Evolutionary conservation across 139 green algal genomes (phyloP), one percentile per base, ranked within the genome.

Genomic region (Auxenochlorella pyrenoidosa): DNA sequence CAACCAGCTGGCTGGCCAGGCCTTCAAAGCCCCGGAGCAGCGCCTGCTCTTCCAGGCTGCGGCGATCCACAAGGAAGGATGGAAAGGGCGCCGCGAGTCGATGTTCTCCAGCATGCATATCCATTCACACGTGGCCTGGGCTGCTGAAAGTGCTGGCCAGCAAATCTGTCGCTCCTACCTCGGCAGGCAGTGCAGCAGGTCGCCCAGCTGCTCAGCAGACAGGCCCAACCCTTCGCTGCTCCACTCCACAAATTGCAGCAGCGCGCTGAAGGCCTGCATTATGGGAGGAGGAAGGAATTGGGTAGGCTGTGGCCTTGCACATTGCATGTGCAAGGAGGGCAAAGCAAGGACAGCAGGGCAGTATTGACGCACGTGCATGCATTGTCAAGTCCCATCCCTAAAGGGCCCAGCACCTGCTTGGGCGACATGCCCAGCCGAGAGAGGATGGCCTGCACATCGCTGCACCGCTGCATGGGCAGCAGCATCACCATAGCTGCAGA

Each of bases 361-460:
- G 28, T 13, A 18, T 34, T 71, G 63, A 36, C 28, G 8, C 28
- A 28, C 26, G n/a, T 76, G 4, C 34, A 43, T 47, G n/a, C 21
- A 32, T 30, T 71, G 63, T 22, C 26, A 34, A 36, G 28, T 36
- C 26, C 30, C 63, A 34, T 24, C 5, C 26, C 63, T 36, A 16
- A 71, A 36, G 63, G 6, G 10, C 47, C n/a, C n/a, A 76, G 70
- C 15, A 88, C 81, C 81, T 89, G 65, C 68, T 82, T 40, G n/a
- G 89, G 71, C 6, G 83, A 38, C 84, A 93, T 75, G 86, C 91
- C 86, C 44, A 94, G 80, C 76, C 81, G 65, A 2, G 60, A 34
- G 70, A 94, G 44, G 12, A 91, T 59, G 38, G 90, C 87, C 26
- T 85, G 89, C 5, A 94, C 82, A 75, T 91, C 91, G 44, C 92